These are phyloP conservation scores for Boletus bicolor DNA, from an alignment of 768 basidiomycete species.

Conservation along the genomic window DNA sequence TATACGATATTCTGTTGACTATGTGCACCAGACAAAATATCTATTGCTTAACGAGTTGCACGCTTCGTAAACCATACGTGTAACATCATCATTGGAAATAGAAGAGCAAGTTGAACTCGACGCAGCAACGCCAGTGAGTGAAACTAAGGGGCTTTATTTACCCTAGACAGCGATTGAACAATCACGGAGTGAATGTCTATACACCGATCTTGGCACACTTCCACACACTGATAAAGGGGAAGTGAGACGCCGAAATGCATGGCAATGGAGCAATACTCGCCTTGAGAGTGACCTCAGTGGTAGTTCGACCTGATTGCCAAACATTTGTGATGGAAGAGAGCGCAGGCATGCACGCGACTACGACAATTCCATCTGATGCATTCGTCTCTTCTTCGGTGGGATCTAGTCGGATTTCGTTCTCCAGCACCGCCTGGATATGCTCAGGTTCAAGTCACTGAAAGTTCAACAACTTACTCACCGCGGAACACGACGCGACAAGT, in stretches of 20 bases:
- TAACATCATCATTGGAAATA: neutral
- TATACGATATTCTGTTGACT: neutral
- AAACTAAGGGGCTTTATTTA: slow-evolving; percentile 11
- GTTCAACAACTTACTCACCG: slow-evolving; percentile 44
- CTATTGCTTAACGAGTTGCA: neutral
- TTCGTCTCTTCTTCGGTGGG: slow-evolving; percentile 69
- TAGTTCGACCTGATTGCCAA: slow-evolving; percentile 79
- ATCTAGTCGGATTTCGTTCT: slow-evolving; percentile 69
- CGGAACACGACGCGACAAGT: slow-evolving; percentile 79
- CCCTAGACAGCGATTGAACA: slow-evolving; percentile 57
- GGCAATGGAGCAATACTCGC: slow-evolving; percentile 43
- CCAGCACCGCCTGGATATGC: slow-evolving; percentile 49
- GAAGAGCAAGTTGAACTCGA: neutral
- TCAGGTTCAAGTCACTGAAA: slow-evolving; percentile 2
- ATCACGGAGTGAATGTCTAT: slow-evolving; percentile 73
- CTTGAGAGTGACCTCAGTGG: slow-evolving; percentile 46
- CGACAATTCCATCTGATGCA: slow-evolving; percentile 60
- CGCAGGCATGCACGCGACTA: slow-evolving; percentile 85
- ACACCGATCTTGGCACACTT: slow-evolving; percentile 66
- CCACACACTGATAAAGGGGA: slow-evolving; percentile 53
- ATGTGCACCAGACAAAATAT: neutral
- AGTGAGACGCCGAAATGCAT: neutral
- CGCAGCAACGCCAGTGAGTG: neutral
- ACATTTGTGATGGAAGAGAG: slow-evolving; percentile 76
- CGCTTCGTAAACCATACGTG: neutral